These are phyloP conservation scores for Hypoxylon sp. DNA, from an alignment of 2,329 filamentous ascomycete species.

Conservation along the genomic window DNA sequence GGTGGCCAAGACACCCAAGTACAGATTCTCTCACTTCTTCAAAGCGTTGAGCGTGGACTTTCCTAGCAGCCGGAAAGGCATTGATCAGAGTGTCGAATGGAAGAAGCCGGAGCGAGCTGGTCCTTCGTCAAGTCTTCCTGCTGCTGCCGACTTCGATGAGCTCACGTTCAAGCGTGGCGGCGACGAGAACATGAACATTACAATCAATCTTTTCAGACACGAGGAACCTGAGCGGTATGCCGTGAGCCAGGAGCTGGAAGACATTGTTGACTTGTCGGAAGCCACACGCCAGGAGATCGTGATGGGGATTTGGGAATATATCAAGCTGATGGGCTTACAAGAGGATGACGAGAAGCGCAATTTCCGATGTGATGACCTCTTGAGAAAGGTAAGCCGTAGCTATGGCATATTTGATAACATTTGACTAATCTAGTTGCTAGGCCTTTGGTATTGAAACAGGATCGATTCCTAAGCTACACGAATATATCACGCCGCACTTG, in stretches of 20 bases:
- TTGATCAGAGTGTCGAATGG: conserved; percentile 82
- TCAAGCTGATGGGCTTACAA: conserved; percentile 85
- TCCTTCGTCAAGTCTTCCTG: conserved; percentile 69
- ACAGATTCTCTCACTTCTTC: conserved; percentile 84
- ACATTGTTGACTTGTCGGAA: conserved; percentile 87
- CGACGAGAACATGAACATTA: conserved; percentile 93
- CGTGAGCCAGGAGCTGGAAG: conserved; percentile 82
- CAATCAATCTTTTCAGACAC: conserved; percentile 86
- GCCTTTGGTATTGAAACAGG: conserved; percentile 85
- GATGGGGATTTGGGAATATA: conserved; percentile 96
- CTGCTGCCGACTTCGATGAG: conserved; percentile 87
- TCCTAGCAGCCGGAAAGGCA: conserved; percentile 72
- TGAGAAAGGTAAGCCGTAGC: conserved; percentile 77
- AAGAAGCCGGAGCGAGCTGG: conserved; percentile 78
- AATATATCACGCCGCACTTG: conserved; percentile 84
- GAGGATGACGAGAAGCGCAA: conserved; percentile 96
- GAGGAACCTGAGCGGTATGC: conserved; percentile 89
- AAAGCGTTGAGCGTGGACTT: conserved; percentile 83
- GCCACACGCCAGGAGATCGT: conserved; percentile 90
- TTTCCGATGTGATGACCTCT: conserved; percentile 88
- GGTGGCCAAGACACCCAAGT: conserved; percentile 60
- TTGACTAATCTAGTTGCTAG: conserved; percentile 50
- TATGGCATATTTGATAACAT: conserved; percentile 5
- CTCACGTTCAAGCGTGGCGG: conserved; percentile 91
- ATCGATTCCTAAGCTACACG: conserved; percentile 87